These are phyloP conservation scores for Tranzscheliella williamsii DNA, from an alignment of 1,284 basidiomycete species.

Conservation along the genomic window DNA sequence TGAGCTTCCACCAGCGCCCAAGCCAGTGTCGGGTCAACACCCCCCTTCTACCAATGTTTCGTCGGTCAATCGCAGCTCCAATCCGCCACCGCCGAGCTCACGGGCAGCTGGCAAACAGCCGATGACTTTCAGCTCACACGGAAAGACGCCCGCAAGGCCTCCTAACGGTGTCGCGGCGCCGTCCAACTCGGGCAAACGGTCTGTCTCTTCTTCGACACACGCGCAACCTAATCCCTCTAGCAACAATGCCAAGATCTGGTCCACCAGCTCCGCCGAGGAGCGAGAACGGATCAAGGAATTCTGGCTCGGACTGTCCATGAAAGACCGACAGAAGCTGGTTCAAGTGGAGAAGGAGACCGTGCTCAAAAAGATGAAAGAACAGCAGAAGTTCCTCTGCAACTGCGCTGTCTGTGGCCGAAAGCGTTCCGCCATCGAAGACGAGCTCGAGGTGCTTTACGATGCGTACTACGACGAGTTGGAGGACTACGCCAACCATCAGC, in stretches of 20 bases:
- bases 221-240: constrained; percentile 17
- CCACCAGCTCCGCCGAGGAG: constrained; percentile 86
- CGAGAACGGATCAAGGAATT: constrained; percentile 95
- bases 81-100: constrained; percentile 65
- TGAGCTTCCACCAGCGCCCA: constrained; percentile 54
- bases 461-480: constrained; percentile 99
- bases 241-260: constrained; percentile 45
- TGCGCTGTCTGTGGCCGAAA: constrained; percentile 97
- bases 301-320: constrained; percentile 86
- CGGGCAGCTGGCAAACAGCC: constrained; percentile 77
- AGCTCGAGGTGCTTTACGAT: constrained; percentile 98
- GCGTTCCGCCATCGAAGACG: constrained; percentile 95
- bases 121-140: constrained; percentile 64
- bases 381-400: constrained; percentile 91
- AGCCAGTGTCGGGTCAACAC: constrained; percentile 55
- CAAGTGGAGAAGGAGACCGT: constrained; percentile 97
- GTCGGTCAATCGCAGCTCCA: constrained; percentile 51
- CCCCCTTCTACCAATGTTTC: constrained; percentile 59
- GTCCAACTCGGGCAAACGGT: constrained; percentile 64
- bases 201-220: constrained; percentile 62
- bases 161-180: constrained; percentile 55
- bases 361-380: constrained; percentile 96
- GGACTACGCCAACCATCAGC: constrained; percentile 95
- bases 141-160: constrained; percentile 55
- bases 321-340: constrained; percentile 84